Base-by-base conservation (phyloP, 495 filamentous ascomycete genomes). In the Oidiodendron maius region DNA sequence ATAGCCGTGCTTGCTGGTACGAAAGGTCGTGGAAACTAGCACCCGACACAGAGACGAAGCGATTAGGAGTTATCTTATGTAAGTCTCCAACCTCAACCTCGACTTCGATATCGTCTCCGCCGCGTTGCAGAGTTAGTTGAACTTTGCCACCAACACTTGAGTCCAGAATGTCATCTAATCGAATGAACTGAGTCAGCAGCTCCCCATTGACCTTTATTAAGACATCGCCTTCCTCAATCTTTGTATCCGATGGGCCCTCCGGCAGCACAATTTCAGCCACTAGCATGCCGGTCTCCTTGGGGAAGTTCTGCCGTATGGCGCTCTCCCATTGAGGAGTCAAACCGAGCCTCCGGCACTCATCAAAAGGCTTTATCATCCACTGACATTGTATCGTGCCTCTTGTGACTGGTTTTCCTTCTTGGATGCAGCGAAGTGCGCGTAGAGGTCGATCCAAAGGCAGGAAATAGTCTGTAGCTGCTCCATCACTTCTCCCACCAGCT, bases 391-490 rank as follows among this genome's bases (percentile, higher is more conserved):
- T 96, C n/a, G 91, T 95, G 24, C 93, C 93, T 54, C 93, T 75
- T 26, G 83, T 80, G 41, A 99, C 81, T 5, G 80, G 80, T 51
- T 78, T 75, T 21, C 78, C 82, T 45, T 82, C 75, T 59, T 82
- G 85, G 40, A 99, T 85, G 62, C 89, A 95, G 61, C 86, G 71
- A 50, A 99, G 73, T 1, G 94, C 93, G 38, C 93, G 79, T 18
- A 87, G 64, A 1, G 93, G 94, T 40, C 93, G 79, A 61, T 97
- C 91, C 8, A 99, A 70, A 0, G 93, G 93, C 18, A 99, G 75
- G 71, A 99, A 99, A 64, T 97, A 99, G 64, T 99, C 93, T 3
- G 93, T 98, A 12, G 93, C 91, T 51, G 93, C 93, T 23, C 90
- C 90, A 62, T 99, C 93, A 17, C 86, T 81, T 67, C 94, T 77